Percentiles rank a stretch among this genome's conserved stretches.
Conservation (phyloP, 805 yeast genomes). For the Zygosaccharomyces bailii region DNA sequence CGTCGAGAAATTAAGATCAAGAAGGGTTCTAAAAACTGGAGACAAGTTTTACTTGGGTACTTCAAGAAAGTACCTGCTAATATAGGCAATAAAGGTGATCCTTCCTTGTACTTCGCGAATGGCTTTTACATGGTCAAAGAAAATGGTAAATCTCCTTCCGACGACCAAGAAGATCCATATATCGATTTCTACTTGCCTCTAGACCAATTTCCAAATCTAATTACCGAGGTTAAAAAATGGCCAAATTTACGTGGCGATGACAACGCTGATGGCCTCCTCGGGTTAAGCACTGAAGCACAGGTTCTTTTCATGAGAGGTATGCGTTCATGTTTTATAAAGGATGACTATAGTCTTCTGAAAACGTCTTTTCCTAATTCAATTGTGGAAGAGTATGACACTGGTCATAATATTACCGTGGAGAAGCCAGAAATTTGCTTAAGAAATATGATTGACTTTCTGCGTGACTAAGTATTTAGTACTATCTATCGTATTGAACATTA, state of each 20-base stretch:
- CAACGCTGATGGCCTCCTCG: constrained; percentile 7
- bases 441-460: constrained; percentile 22
- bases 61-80: constrained; percentile 22
- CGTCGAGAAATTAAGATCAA: constrained; percentile 20
- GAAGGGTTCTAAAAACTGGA: constrained; percentile 27
- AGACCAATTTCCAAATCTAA: constrained; percentile 26
- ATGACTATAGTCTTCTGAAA: constrained; percentile 25
- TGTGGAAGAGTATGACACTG: constrained; percentile 29
- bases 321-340: constrained; percentile 41
- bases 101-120: constrained; percentile 28
- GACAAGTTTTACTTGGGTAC: constrained; percentile 16
- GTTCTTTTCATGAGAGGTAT: constrained; percentile 45
- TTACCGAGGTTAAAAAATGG: constrained; percentile 26
- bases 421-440: constrained; percentile 22
- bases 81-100: constrained; percentile 15
- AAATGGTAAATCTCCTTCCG: constrained; percentile 15
- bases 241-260: constrained; percentile 18
- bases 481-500: too few relatives aligned
- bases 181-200: constrained; percentile 24
- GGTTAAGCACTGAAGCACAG: constrained; percentile 26
- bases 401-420: constrained; percentile 33
- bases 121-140: constrained; percentile 28
- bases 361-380: constrained; percentile 26
- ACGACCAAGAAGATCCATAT: constrained; percentile 13
- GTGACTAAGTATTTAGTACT: too few relatives aligned